A percentile compares a stretch with the other conserved stretches of the same genome.
Evolutionary conservation across 2,329 filamentous ascomycete genomes (phyloP).

Genomic region (Cylindrodendrum hubeiense): DNA sequence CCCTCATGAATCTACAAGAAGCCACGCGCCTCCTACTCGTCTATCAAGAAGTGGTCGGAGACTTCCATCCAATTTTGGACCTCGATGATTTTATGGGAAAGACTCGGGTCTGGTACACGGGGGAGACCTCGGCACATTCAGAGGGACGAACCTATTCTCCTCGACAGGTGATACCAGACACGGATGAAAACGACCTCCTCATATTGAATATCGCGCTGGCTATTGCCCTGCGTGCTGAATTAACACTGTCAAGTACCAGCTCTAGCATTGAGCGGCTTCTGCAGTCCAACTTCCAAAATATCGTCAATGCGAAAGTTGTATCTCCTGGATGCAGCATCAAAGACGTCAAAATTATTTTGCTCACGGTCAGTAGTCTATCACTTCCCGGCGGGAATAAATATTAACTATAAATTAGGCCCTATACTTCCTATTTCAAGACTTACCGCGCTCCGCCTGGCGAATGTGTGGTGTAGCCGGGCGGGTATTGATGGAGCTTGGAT

Average conservation of each 20-base stretch:
- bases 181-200: background rate
- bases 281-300: slow-evolving; percentile 5
- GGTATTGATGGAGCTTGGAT: slow-evolving; percentile 44
- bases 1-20: background rate
- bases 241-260: background rate
- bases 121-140: background rate
- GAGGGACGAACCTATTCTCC: background rate
- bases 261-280: background rate
- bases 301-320: background rate
- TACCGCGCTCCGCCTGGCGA: slow-evolving; percentile 40
- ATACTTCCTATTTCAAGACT: slow-evolving; percentile 43
- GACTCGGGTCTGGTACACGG: background rate
- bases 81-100: background rate
- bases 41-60: slow-evolving; percentile 6
- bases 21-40: background rate
- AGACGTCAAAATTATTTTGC: background rate
- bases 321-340: slow-evolving; percentile 5
- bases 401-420: background rate
- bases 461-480: slow-evolving; percentile 45
- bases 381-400: background rate
- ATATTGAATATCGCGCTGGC: slow-evolving; percentile 1
- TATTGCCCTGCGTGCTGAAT: slow-evolving; percentile 3
- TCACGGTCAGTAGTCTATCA: background rate
- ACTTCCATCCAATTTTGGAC: slow-evolving; percentile 1
- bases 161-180: background rate